phyloP scores from a whole-genome alignment of 306 rosid species.

The Sesbania bispinosa region DNA sequence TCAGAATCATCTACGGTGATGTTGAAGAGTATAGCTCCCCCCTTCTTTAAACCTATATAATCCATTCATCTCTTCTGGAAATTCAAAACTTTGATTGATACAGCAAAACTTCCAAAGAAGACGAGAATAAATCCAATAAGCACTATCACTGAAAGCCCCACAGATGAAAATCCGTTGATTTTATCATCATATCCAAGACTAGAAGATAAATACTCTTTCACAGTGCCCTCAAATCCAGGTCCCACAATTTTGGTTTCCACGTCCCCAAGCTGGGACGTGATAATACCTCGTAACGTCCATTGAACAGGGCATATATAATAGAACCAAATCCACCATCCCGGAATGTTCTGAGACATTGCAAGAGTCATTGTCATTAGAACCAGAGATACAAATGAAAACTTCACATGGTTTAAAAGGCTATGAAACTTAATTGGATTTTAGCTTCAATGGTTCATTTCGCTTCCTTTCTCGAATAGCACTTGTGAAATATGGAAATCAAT shows the following conservation, averaged over 20 bases:
- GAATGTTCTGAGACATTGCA: constrained; percentile 50
- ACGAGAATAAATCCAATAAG: constrained; percentile 58
- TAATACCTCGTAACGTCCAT: constrained; percentile 84
- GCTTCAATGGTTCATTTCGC: not conserved
- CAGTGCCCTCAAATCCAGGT: constrained; percentile 71
- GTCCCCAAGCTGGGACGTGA: constrained; percentile 91
- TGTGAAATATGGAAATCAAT: too few relatives aligned
- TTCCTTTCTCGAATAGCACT: too few relatives aligned
- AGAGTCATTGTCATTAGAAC: not conserved
- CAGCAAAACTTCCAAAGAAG: constrained; percentile 65
- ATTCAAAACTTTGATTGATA: constrained; percentile 70
- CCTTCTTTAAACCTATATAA: not conserved
- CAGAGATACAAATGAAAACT: not conserved
- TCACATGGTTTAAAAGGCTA: not conserved
- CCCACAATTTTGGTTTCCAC: constrained; percentile 54
- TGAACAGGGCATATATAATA: constrained; percentile 82
- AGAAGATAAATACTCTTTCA: constrained; percentile 54
- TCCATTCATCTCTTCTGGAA: constrained; percentile 66
- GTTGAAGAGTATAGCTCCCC: not conserved
- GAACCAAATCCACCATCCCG: constrained; percentile 94
- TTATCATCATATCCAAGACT: constrained; percentile 52
- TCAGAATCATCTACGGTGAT: not conserved
- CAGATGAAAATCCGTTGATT: constrained; percentile 52
- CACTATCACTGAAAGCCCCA: constrained; percentile 42
- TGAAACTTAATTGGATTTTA: too few relatives aligned